A percentile compares a stretch with the other conserved stretches of the same genome.
These are phyloP conservation scores for Candida takata DNA, from an alignment of 805 yeast species.

Conservation along the genomic window DNA sequence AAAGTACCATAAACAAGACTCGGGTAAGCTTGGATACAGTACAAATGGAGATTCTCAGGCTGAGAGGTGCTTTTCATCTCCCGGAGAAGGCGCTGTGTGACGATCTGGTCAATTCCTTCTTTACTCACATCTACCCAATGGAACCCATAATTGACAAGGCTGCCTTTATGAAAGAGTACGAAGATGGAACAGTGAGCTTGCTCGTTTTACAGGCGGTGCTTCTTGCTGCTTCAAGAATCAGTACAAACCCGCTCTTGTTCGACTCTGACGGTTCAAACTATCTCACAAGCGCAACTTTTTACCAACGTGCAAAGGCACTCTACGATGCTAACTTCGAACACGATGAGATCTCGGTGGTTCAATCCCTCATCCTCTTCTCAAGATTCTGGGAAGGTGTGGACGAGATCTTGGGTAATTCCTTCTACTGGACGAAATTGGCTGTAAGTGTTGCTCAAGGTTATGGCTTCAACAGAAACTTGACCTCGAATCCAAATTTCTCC, in stretches of 20 bases:
- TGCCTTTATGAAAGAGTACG: slow-evolving; percentile 52
- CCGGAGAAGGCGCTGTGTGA: slow-evolving; percentile 55
- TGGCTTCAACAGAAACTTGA: slow-evolving; percentile 58
- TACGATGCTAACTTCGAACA: slow-evolving; percentile 64
- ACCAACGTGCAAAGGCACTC: slow-evolving; percentile 66
- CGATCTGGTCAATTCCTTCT: slow-evolving; percentile 55
- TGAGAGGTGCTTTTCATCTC: slow-evolving; percentile 63
- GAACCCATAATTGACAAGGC: slow-evolving; percentile 62
- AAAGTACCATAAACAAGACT: slow-evolving; percentile 22
- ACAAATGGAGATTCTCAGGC: slow-evolving; percentile 56
- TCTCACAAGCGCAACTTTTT: slow-evolving; percentile 51
- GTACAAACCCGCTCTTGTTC: slow-evolving; percentile 42
- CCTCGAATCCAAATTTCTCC: slow-evolving; percentile 27
- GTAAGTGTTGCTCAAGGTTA: slow-evolving; percentile 65
- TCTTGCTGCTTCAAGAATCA: slow-evolving; percentile 60
- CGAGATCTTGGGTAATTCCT: slow-evolving; percentile 56
- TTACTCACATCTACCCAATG: slow-evolving; percentile 57
- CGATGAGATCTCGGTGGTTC: slow-evolving; percentile 56
- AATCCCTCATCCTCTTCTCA: slow-evolving; percentile 54
- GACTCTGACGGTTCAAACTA: slow-evolving; percentile 42
- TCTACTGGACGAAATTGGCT: slow-evolving; percentile 66
- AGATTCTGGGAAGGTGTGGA: slow-evolving; percentile 73
- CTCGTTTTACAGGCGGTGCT: slow-evolving; percentile 62
- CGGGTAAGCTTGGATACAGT: slow-evolving; percentile 39
- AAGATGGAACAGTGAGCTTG: slow-evolving; percentile 50